These are phyloP conservation scores for Marasmius fiardii DNA, from an alignment of 1,284 basidiomycete genomes.

Conservation along the genomic window DNA sequence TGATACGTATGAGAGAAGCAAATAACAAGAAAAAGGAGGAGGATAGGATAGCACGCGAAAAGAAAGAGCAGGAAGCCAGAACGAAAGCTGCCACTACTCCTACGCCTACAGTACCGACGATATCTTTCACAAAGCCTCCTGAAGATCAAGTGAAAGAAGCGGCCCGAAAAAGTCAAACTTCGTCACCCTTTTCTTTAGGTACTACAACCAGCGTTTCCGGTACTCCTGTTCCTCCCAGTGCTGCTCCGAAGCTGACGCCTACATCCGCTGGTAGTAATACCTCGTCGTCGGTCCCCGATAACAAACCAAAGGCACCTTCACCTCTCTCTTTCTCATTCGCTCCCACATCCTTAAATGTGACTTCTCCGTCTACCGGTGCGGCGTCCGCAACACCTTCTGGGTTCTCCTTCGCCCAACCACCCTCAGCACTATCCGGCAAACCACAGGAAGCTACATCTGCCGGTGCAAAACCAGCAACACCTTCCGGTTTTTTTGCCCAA, in stretches of 20 bases:
- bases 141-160: slow-evolving; percentile 5
- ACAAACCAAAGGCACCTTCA: slow-evolving; percentile 16
- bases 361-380: slow-evolving; percentile 16
- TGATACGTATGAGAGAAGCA: slow-evolving; percentile 59
- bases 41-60: slow-evolving; percentile 34
- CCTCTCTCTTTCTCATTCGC: slow-evolving; percentile 19
- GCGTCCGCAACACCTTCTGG: slow-evolving; percentile 11
- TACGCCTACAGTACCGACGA: slow-evolving; percentile 4
- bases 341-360: slow-evolving; percentile 13
- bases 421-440: background rate
- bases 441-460: slow-evolving; percentile 9
- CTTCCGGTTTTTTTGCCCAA: slow-evolving; percentile 7
- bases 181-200: slow-evolving; percentile 5
- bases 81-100: slow-evolving; percentile 29
- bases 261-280: slow-evolving; percentile 13
- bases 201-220: background rate
- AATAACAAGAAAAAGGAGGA: slow-evolving; percentile 43
- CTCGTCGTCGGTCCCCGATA: slow-evolving; percentile 2
- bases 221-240: background rate
- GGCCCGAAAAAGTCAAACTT: background rate
- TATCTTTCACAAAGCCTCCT: slow-evolving; percentile 5
- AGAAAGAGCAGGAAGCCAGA: slow-evolving; percentile 38
- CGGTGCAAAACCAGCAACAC: slow-evolving; percentile 14
- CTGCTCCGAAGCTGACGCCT: slow-evolving; percentile 11
- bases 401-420: slow-evolving; percentile 8